Evolutionary conservation across 495 filamentous ascomycete genomes (phyloP), one percentile per base, ranked within the genome.

Genomic region (Neurospora discreta): DNA sequence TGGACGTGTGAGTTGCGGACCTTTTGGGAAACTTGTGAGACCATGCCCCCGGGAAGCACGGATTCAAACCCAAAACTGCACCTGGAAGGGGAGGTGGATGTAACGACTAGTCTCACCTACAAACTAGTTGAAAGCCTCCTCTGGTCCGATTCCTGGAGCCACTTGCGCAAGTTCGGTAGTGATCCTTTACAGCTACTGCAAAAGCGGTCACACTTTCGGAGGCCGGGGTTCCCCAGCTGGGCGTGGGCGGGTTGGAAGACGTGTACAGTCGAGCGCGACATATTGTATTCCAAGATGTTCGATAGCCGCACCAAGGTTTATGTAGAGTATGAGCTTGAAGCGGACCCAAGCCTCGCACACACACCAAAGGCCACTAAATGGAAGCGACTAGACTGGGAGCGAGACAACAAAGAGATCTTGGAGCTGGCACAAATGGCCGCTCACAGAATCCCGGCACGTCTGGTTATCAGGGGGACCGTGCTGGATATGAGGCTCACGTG

Each of bases 191-290:
- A 23, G 71, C 2, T 5, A 3, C 1, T 13, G 15, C 46, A 58
- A 60, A 13, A 30, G 23, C 46, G 16, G 23, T 60, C 23, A 30
- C 52, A 30, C 0, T 60, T 60, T 6, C 52, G 52, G 13, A 60
- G 52, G 30, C 52, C 20, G 52, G 6, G 16, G 3, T 72, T 72
- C n/a, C 71, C 71, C n/a, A 72, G 71, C 68, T 72, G 71, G 71
- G 11, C 40, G 18, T 72, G 71, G 71, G n/a, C 39, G 23, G 71
- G 71, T 7, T 72, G 71, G 71, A 60, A 60, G 23, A 30, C 5
- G 18, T 60, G 52, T 18, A 15, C 9, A 23, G 23, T 60, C 2
- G 13, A 16, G 10, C 20, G 44, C 44, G 10, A 52, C 4, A 23
- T 1, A 23, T 13, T 52, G 20, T 30, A 2, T 30, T 30, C 52